Evolutionary conservation across 169 alveolate genomes (phyloP), one percentile per base, ranked within the genome.

Genomic region (Cryptosporidium parvum): DNA sequence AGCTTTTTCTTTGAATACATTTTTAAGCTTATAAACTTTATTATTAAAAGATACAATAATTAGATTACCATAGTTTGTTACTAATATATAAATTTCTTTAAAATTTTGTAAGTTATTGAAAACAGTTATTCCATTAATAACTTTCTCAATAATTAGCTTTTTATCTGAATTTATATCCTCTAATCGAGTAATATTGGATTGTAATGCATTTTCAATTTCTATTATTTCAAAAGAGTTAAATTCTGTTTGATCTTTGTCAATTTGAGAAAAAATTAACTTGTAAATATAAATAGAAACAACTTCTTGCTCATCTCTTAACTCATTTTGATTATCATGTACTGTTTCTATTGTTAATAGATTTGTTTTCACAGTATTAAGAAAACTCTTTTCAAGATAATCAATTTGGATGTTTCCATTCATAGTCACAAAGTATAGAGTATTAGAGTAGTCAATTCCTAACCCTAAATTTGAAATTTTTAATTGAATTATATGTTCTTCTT

Each of bases 1-100:
- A 48, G 9, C 29, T 42, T 73, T 73, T 2, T 73, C 86, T 18
- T 33, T 73, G 23, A 73, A 73, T 37, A 73, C 39, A 58, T 73
- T 73, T n/a, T 73, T 70, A 12, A 37, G 80, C n/a, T 26, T 69
- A 2, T 4, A 3, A 3, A 14, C 58, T 1, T 10, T 29, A 4
- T 18, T 18, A 14, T 29, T 18, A 18, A 31, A 52, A 26, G 52
- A 56, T 8, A 37, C 18, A 2, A 73, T n/a, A 35, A 73, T 35
- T 2, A 73, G 42, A 33, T 35, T n/a, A 21, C 86, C 86, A 56
- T 16, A 9, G 37, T 42, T 73, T 8, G 86, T 73, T 33, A 42
- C 14, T 12, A 73, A 29, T 59, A 73, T 1, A 12, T 58, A 73
- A 52, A 73, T 73, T 73, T 73, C 86, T 26, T 42, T 29, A 12